These are phyloP conservation scores for Acacia pycnantha DNA, from an alignment of 331 rosid species.

Conservation along the genomic window DNA sequence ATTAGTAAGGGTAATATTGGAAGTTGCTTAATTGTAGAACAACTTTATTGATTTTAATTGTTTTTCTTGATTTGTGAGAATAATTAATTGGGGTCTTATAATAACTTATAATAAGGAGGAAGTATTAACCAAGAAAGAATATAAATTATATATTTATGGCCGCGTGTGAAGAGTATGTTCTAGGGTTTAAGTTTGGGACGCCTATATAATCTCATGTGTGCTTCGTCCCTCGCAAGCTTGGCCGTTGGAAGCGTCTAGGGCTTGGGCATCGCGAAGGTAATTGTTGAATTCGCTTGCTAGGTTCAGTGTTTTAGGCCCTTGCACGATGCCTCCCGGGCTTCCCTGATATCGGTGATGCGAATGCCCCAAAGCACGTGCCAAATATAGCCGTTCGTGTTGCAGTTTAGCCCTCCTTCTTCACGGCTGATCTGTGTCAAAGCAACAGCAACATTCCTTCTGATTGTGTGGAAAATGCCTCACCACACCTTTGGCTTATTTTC, in stretches of 20 bases:
- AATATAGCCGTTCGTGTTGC: slow-evolving; percentile 83
- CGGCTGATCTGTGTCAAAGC: slow-evolving; percentile 80
- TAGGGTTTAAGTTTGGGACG: slow-evolving; percentile 7
- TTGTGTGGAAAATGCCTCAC: slow-evolving; percentile 53
- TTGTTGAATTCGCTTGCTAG: background rate
- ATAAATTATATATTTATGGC: background rate
- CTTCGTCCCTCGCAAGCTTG: fast-evolving
- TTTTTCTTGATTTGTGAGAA: too few species aligned
- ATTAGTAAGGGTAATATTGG: too few species aligned
- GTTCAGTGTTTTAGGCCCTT: background rate
- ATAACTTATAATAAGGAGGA: too few species aligned
- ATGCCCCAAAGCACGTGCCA: slow-evolving; percentile 86
- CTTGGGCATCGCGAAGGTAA: background rate
- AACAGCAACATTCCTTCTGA: slow-evolving; percentile 44
- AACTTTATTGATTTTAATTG: too few species aligned
- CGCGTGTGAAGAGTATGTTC: background rate
- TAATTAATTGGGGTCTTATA: too few species aligned
- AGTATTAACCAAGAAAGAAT: too few species aligned
- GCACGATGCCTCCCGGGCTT: slow-evolving; percentile 95
- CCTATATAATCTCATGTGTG: slow-evolving; percentile 22
- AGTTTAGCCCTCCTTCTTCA: slow-evolving; percentile 44
- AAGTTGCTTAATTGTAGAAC: too few species aligned
- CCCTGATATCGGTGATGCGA: slow-evolving; percentile 63
- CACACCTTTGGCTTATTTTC: slow-evolving; percentile 90
- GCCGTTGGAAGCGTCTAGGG: background rate